These are phyloP conservation scores for Suillus hirtellus DNA, from an alignment of 768 basidiomycete species.

Conservation along the genomic window DNA sequence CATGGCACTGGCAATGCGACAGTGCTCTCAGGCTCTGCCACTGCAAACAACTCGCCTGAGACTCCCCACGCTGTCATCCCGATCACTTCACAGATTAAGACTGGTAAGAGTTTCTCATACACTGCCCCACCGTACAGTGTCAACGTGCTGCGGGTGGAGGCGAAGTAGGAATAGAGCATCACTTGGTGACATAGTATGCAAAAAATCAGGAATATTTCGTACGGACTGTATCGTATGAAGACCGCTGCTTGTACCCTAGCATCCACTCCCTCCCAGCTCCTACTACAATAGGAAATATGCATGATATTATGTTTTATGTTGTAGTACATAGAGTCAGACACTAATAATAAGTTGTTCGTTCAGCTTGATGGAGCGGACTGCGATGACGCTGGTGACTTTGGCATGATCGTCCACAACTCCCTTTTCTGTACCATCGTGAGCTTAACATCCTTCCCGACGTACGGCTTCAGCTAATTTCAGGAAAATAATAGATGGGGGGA, in stretches of 20 bases:
- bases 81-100: constrained; percentile 41
- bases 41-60: constrained; percentile 55
- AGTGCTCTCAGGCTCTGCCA: constrained; percentile 49
- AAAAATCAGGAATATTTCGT: not conserved
- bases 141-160: constrained; percentile 28
- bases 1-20: constrained; percentile 44
- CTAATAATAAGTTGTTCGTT: not conserved
- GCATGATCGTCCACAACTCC: constrained; percentile 9
- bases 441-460: constrained; percentile 8
- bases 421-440: constrained; percentile 7
- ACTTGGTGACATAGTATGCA: not conserved
- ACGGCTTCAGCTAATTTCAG: constrained; percentile 7
- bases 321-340: not conserved
- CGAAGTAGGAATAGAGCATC: not conserved
- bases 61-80: constrained; percentile 51
- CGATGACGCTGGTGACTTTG: not conserved
- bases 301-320: not conserved
- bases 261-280: not conserved
- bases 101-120: constrained; percentile 55
- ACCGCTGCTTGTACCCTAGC: not conserved
- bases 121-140: constrained; percentile 51
- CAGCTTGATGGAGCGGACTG: not conserved
- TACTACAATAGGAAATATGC: not conserved
- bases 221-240: not conserved
- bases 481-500: no score